Evolutionary conservation across 768 basidiomycete genomes (phyloP).

Genomic region (Hydnomerulius pinastri): DNA sequence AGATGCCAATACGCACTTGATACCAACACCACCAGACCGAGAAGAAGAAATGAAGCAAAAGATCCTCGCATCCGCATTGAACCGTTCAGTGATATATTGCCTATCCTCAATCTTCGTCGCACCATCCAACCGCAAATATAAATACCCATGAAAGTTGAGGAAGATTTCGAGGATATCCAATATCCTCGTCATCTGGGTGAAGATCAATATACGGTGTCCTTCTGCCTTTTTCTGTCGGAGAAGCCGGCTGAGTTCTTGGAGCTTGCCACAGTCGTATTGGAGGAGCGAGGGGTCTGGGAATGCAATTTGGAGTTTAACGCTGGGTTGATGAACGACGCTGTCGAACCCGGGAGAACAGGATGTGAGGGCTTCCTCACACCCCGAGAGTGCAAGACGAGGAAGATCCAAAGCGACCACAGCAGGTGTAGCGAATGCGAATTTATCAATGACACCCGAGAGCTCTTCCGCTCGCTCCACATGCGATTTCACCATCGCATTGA

Average conservation of each 20-base stretch:
- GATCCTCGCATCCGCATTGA: conserved; percentile 74
- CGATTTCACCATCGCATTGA: conserved; percentile 61
- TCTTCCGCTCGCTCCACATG: conserved; percentile 58
- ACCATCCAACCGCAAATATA: conserved; percentile 93
- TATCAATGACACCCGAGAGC: conserved; percentile 55
- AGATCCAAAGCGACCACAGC: conserved; percentile 75
- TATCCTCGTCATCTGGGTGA: conserved; percentile 96
- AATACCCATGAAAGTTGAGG: conserved; percentile 88
- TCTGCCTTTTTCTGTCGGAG: conserved; percentile 83
- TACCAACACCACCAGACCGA: conserved; percentile 84
- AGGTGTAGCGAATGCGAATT: conserved; percentile 83
- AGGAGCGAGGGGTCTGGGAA: conserved; percentile 89
- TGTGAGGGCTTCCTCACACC: conserved; percentile 31
- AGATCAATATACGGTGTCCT: conserved; percentile 90
- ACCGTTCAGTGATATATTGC: conserved; percentile 86
- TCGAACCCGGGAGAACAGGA: conserved; percentile 57
- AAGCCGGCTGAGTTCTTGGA: conserved; percentile 79
- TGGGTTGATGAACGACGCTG: conserved; percentile 63
- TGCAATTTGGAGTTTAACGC: conserved; percentile 87
- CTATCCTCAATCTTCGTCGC: conserved; percentile 95
- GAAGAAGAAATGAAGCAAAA: conserved; percentile 91
- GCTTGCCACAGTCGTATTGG: conserved; percentile 96
- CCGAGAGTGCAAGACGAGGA: conserved; percentile 59
- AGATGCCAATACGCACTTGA: conserved; percentile 66
- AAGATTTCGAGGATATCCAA: conserved; percentile 94